These are phyloP conservation scores for Omphalotus olearius DNA, from an alignment of 1,284 basidiomycete species.

Conservation along the genomic window DNA sequence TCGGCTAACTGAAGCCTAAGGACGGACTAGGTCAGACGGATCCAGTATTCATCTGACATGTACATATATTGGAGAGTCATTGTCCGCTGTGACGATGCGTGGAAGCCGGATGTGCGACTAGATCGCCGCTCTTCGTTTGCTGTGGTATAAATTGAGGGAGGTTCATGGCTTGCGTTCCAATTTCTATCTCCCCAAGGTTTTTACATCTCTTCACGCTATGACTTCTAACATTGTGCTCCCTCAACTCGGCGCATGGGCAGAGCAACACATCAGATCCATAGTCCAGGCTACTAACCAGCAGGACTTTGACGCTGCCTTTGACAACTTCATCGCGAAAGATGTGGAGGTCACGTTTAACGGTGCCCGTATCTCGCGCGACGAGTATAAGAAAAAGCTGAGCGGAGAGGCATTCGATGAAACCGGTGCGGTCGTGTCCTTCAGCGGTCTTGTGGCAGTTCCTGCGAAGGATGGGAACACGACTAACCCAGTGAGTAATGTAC, in stretches of 20 bases:
- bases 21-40: no score
- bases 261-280: slow-evolving; percentile 19
- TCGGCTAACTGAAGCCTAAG: no score
- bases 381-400: slow-evolving; percentile 25
- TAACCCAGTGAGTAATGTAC: slow-evolving; percentile 3
- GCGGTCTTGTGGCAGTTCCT: slow-evolving; percentile 21
- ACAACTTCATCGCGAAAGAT: slow-evolving; percentile 18
- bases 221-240: slow-evolving; percentile 8
- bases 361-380: slow-evolving; percentile 22
- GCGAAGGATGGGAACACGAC: neutral
- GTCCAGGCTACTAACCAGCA: slow-evolving; percentile 16
- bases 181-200: no score
- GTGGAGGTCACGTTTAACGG: slow-evolving; percentile 28
- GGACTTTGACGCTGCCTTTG: slow-evolving; percentile 17
- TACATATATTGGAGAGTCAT: no score
- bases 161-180: no score
- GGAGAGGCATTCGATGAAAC: slow-evolving; percentile 24
- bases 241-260: slow-evolving; percentile 18
- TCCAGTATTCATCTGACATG: no score
- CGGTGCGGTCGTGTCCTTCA: slow-evolving; percentile 23
- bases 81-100: no score
- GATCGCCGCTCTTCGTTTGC: no score
- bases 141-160: no score
- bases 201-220: no score
- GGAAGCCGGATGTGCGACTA: no score